Conservation (phyloP, 2,329 filamentous ascomycete genomes). For the Colletotrichum sidae region DNA sequence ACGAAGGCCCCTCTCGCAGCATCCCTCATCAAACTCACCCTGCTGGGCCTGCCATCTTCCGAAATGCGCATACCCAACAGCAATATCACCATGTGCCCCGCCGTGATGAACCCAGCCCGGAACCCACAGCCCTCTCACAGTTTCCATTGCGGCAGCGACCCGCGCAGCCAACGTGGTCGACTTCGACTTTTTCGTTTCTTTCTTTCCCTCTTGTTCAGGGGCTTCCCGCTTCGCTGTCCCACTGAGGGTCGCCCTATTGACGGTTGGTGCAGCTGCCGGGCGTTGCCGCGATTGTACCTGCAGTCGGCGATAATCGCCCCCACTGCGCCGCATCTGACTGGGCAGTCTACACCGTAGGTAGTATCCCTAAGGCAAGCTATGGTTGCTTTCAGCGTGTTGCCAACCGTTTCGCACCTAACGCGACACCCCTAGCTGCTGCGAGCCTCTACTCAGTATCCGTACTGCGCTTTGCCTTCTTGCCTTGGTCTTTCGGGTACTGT, state of each 20-base stretch:
- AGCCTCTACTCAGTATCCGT: too few species aligned
- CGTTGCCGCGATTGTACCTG: slow-evolving; percentile 13
- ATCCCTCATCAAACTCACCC: slow-evolving; percentile 29
- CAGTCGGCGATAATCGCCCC: slow-evolving; percentile 8
- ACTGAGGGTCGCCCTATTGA: slow-evolving; percentile 24
- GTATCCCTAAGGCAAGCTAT: too few species aligned
- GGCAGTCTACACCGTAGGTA: not conserved
- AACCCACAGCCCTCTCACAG: not conserved
- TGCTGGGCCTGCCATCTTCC: slow-evolving; percentile 12
- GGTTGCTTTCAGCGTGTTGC: too few species aligned
- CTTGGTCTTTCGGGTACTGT: too few species aligned
- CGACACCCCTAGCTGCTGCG: too few species aligned
- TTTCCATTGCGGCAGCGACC: not conserved
- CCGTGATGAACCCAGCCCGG: slow-evolving; percentile 18
- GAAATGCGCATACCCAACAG: not conserved
- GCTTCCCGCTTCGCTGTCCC: slow-evolving; percentile 9
- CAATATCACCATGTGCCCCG: slow-evolving; percentile 12
- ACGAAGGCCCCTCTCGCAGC: not conserved
- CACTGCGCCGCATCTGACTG: slow-evolving; percentile 15
- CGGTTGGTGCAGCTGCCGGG: not conserved
- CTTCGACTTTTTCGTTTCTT: not conserved
- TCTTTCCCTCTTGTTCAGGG: slow-evolving; percentile 7
- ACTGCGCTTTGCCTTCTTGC: too few species aligned
- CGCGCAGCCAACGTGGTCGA: too few species aligned
- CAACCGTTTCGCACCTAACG: too few species aligned